phyloP scores from a whole-genome alignment of 345 rosid species.

The Rhodamnia rubescens region DNA sequence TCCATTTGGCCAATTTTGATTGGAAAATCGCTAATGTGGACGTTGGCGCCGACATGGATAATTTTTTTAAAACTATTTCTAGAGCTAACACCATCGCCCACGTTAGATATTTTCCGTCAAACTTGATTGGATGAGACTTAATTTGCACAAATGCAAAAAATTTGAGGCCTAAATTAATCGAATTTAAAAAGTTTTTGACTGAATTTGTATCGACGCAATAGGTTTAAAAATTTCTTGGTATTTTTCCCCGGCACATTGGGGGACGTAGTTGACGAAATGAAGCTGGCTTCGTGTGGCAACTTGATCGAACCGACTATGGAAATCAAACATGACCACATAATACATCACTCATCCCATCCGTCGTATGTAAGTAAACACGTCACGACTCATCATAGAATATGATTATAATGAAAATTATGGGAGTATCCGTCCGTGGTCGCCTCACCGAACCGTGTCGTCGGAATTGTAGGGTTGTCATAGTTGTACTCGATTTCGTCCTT shows the following conservation, averaged over 20 bases:
- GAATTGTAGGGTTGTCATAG: neutral
- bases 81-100: too few species aligned
- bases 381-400: neutral
- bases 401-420: neutral
- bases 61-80: too few species aligned
- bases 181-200: too few species aligned
- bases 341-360: fast-evolving
- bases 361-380: fast-evolving
- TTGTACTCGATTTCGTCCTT: neutral
- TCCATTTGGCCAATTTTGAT: too few species aligned
- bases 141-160: too few species aligned
- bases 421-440: neutral
- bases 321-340: neutral
- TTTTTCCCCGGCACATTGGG: neutral
- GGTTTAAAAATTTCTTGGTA: too few species aligned
- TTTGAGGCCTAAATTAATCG: too few species aligned
- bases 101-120: too few species aligned
- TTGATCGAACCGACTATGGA: neutral
- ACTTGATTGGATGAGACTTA: too few species aligned
- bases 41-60: too few species aligned
- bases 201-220: too few species aligned
- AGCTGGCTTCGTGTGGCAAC: fast-evolving
- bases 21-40: too few species aligned
- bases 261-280: neutral
- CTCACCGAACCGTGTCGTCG: neutral